Evolutionary conservation across 495 filamentous ascomycete species (phyloP), one percentile per base, ranked within the genome.

Genomic region (Acidomyces sp.): DNA sequence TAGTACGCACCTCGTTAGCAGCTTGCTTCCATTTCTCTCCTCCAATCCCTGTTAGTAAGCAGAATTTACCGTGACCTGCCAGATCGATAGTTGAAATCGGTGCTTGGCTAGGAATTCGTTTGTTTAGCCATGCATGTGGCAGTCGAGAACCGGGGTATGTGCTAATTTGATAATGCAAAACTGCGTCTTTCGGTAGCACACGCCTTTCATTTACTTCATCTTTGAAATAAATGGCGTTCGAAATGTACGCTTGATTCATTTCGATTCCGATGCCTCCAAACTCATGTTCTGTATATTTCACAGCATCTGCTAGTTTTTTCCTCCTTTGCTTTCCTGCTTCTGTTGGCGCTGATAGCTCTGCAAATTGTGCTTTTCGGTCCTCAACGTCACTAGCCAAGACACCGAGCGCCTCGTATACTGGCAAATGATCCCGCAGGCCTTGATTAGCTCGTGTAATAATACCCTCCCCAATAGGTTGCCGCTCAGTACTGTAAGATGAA

Each of bases 61-160:
- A 57, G 49, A 72, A 75, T 2, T 44, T 41, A 1, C 69, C 65
- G 40, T 70, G 55, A 5, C 69, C 71, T 2, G 68, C 67, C 5
- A 75, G 39, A 46, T 75, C 71, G 32, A 70, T 62, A 1, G 67
- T 72, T 2, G 67, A 70, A 35, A 71, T 45, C 19, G 48, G 46
- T 7, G 11, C 34, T 32, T 64, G 54, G 10, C 47, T 48, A 1
- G 69, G 68, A 11, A 55, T 39, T 2, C 48, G 42, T 12, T 57
- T 62, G 21, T 70, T 71, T 0, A 74, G 50, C 70, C 70, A 74
- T 1, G 62, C 70, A 49, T 74, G 70, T 5, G 70, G 70, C 3
- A 71, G 49, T 6, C 70, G 58, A 26, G 56, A 60, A 17, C 70
- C 70, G 5, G 70, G 70, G 43, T 68, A 68, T 16, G 70, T 72